These are phyloP conservation scores for Verticillium zaregamsianum DNA, from an alignment of 2,329 filamentous ascomycete genomes.

Conservation along the genomic window DNA sequence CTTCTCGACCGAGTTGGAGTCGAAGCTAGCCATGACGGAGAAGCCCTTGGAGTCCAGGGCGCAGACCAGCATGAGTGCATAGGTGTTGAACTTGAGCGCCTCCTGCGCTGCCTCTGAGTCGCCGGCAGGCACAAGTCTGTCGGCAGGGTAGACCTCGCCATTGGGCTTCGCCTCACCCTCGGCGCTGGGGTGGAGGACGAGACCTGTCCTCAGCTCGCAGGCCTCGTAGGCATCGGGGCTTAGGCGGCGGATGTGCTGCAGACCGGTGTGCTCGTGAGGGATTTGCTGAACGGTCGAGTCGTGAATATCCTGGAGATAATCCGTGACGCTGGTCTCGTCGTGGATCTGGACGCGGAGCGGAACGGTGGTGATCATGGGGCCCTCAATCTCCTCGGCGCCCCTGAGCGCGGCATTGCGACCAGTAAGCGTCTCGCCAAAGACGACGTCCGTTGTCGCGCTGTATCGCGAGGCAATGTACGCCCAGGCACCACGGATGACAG, in stretches of 20 bases:
- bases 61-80: constrained; percentile 63
- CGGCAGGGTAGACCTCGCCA: constrained; percentile 33
- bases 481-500: constrained; percentile 56
- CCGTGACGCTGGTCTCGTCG: constrained; percentile 33
- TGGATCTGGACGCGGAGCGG: constrained; percentile 48
- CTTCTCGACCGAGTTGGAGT: constrained; percentile 52
- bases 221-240: constrained; percentile 51
- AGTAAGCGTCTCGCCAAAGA: constrained; percentile 57
- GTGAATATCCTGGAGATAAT: constrained; percentile 55
- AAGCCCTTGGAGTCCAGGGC: constrained; percentile 53
- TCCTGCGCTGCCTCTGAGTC: constrained; percentile 55
- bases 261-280: constrained; percentile 59
- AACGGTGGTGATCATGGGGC: constrained; percentile 58
- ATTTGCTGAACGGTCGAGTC: constrained; percentile 53
- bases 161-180: constrained; percentile 17
- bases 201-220: constrained; percentile 50
- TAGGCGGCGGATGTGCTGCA: constrained; percentile 55
- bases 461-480: constrained; percentile 51
- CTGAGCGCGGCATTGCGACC: constrained; percentile 47
- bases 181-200: constrained; percentile 48
- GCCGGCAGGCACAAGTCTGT: constrained; percentile 49
- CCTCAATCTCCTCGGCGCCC: constrained; percentile 50
- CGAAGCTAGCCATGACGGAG: constrained; percentile 59
- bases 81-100: constrained; percentile 55
- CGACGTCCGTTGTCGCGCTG: constrained; percentile 45